Percentiles rank a stretch among this genome's conserved stretches.
Conservation (phyloP, 495 filamentous ascomycete genomes). For the Pyronema domesticum region DNA sequence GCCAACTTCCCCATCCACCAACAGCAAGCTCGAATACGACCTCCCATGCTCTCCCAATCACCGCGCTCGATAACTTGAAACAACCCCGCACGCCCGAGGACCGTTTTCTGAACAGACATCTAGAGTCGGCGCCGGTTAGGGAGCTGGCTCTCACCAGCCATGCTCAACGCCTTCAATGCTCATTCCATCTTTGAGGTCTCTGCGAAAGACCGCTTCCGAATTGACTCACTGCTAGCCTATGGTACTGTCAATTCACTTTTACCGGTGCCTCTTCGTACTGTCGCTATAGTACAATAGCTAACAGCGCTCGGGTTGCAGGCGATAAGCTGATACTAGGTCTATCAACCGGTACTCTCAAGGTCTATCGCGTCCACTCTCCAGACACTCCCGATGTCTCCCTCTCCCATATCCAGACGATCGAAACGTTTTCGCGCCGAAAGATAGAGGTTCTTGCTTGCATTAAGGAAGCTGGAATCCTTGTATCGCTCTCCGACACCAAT, state of each 20-base stretch:
- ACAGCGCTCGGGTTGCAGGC: conserved; percentile 30
- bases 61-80: not conserved
- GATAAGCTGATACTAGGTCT: conserved; percentile 82
- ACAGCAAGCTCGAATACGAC: not conserved
- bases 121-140: not conserved
- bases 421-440: conserved; percentile 76
- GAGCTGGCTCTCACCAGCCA: conserved; percentile 29
- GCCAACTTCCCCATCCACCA: not conserved
- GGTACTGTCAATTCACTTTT: conserved; percentile 30
- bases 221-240: conserved; percentile 83
- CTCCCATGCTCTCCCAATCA: not conserved
- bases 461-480: conserved; percentile 78
- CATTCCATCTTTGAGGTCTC: conserved; percentile 92
- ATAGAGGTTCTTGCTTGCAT: conserved; percentile 88
- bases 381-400: conserved; percentile 35
- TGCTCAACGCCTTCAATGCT: conserved; percentile 96
- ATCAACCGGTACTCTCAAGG: conserved; percentile 69
- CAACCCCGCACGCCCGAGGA: not conserved
- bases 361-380: conserved; percentile 64
- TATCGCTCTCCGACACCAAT: conserved; percentile 75
- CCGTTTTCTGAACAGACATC: not conserved
- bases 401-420: conserved; percentile 71
- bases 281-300: conserved; percentile 6
- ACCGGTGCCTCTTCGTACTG: not conserved
- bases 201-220: conserved; percentile 82